Evolutionary conservation across 2,329 filamentous ascomycete species (phyloP).

Genomic region (Ilyonectria robusta): DNA sequence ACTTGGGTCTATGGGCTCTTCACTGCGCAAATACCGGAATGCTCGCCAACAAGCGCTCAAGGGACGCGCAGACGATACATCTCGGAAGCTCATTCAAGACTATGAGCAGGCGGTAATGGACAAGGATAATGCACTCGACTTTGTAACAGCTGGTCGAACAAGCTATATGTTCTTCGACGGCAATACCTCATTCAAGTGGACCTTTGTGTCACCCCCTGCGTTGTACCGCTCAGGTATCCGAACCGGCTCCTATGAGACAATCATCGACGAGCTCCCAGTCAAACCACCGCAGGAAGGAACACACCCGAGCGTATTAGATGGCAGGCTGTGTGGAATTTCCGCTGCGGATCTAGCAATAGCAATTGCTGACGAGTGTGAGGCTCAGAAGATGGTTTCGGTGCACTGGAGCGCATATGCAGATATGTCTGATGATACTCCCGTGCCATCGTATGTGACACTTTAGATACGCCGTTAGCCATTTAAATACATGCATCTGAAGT

Average conservation of each 20-base stretch:
- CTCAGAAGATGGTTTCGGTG: not conserved
- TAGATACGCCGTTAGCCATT: too few species aligned
- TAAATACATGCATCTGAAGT: too few species aligned
- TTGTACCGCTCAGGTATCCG: constrained; percentile 27
- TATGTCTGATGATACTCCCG: constrained; percentile 10
- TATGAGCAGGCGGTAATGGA: not conserved
- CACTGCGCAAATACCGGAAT: not conserved
- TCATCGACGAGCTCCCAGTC: not conserved
- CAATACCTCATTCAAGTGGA: constrained; percentile 30
- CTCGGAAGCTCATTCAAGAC: not conserved
- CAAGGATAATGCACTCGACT: constrained; percentile 2
- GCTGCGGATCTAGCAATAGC: not conserved
- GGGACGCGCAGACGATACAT: too few species aligned
- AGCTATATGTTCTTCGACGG: constrained; percentile 28
- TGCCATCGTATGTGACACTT: not conserved
- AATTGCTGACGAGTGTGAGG: not conserved
- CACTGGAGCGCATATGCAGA: constrained; percentile 7
- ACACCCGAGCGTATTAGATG: not conserved
- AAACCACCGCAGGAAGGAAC: not conserved
- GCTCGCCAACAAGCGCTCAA: not conserved
- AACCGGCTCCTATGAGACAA: constrained; percentile 19
- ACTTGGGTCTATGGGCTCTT: constrained; percentile 12
- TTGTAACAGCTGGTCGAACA: constrained; percentile 21
- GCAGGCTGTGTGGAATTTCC: not conserved
- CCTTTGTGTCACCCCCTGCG: constrained; percentile 23